Evolutionary conservation across 768 basidiomycete genomes (phyloP), one percentile per base, ranked within the genome.

Genomic region (Boletus reticulatus): DNA sequence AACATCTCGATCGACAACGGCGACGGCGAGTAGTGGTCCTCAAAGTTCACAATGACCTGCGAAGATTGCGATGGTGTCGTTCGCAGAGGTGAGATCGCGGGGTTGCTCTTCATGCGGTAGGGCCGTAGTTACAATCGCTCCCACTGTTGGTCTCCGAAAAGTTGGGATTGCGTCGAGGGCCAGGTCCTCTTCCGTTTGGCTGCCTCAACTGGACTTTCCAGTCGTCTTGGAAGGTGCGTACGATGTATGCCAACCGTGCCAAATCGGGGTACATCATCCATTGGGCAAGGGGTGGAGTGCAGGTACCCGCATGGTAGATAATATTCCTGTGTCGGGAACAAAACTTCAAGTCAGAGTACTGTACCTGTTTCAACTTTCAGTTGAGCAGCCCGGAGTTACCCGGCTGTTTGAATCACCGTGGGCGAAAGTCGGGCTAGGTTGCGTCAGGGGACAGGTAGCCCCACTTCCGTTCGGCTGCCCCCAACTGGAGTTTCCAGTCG

Each of bases 61-160:
- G 68, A 70, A 6, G 67, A 62, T 32, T 59, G 61, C n/a, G 59
- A 72, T 17, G 60, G 16, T 14, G 62, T 50, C 27, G 60, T 57
- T 12, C 54, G 64, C 42, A 63, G 14, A 31, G 68, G 60, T 9
- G 59, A 53, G 34, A 70, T 65, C 11, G 76, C 60, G 1, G 81
- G 80, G 76, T 81, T 81, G 51, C 83, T 81, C 73, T 83, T 82
- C 63, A 72, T 76, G 34, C 81, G 76, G 11, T 77, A n/a, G n/a
- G n/a, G n/a, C n/a, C n/a, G n/a, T n/a, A n/a, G n/a, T n/a, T n/a
- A n/a, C n/a, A n/a, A n/a, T n/a, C n/a, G n/a, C n/a, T n/a, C n/a
- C n/a, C n/a, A n/a, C n/a, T n/a, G n/a, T n/a, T n/a, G n/a, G n/a
- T n/a, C n/a, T n/a, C n/a, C n/a, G n/a, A n/a, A n/a, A 64, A 69